phyloP scores from a whole-genome alignment of 805 yeast species.

The Starmerella stigmatis region DNA sequence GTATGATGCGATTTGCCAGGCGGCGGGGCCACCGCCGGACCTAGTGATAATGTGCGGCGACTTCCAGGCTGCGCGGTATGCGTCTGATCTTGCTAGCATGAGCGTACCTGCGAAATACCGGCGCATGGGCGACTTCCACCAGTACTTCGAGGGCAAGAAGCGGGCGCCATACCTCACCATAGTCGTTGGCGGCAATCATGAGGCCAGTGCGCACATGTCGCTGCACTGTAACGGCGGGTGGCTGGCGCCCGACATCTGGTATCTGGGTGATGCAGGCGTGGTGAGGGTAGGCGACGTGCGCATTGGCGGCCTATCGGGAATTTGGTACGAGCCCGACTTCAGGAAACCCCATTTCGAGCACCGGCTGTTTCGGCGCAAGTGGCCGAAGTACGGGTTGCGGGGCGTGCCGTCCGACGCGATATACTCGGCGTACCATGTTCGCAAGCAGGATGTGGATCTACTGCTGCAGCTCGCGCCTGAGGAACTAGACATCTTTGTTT shows the following conservation, averaged over 20 bases:
- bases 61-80: conserved; percentile 66
- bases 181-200: conserved; percentile 93
- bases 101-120: conserved; percentile 73
- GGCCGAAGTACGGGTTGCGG: not conserved
- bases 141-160: conserved; percentile 51
- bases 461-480: conserved; percentile 29
- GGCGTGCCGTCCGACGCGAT: conserved; percentile 23
- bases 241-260: conserved; percentile 82
- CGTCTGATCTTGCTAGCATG: conserved; percentile 54
- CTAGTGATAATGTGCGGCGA: conserved; percentile 80
- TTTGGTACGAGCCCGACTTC: conserved; percentile 49
- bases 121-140: conserved; percentile 65
- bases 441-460: conserved; percentile 50
- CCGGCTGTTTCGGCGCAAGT: conserved; percentile 8
- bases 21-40: conserved; percentile 30
- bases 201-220: conserved; percentile 65
- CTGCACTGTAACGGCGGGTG: conserved; percentile 81
- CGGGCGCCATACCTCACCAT: conserved; percentile 68
- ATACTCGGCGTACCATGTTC: conserved; percentile 62
- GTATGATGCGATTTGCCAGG: conserved; percentile 12
- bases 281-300: conserved; percentile 65
- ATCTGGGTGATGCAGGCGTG: conserved; percentile 66
- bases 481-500: conserved; percentile 46
- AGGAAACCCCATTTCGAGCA: conserved; percentile 30
- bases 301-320: conserved; percentile 79